These are phyloP conservation scores for Begonia peltatifolia DNA, from an alignment of 306 rosid genomes.

Conservation along the genomic window DNA sequence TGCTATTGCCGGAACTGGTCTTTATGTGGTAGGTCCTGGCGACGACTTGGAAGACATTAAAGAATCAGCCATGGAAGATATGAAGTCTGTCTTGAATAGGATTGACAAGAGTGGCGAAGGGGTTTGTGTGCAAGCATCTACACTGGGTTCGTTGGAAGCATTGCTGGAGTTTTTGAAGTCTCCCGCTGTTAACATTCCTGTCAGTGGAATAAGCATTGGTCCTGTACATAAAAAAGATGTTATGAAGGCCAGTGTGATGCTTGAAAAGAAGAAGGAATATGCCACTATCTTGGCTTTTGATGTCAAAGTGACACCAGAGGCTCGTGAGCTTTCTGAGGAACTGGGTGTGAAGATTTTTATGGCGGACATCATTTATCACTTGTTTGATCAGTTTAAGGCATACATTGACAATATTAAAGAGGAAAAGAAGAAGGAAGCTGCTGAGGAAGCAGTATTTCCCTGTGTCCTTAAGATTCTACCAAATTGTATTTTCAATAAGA, in stretches of 20 bases:
- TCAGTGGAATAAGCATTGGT: conserved; percentile 84
- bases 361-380: conserved; percentile 89
- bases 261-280: conserved; percentile 75
- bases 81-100: conserved; percentile 72
- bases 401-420: conserved; percentile 80
- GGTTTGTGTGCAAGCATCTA: conserved; percentile 97
- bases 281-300: conserved; percentile 92
- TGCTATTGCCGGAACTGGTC: conserved; percentile 88
- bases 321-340: conserved; percentile 79
- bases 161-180: conserved; percentile 82
- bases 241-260: conserved; percentile 98
- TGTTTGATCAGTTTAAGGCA: conserved; percentile 86
- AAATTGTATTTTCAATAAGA: conserved; percentile 79
- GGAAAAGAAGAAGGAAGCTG: conserved; percentile 86
- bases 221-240: conserved; percentile 96
- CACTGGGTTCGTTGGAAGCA: conserved; percentile 94
- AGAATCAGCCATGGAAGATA: conserved; percentile 70
- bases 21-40: conserved; percentile 67
- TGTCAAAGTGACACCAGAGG: conserved; percentile 92
- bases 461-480: conserved; percentile 71
- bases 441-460: conserved; percentile 94
- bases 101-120: conserved; percentile 90
- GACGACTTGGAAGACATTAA: conserved; percentile 75
- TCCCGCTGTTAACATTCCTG: conserved; percentile 83
- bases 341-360: conserved; percentile 70